Percentiles rank a stretch among this genome's conserved stretches.
Conservation (phyloP, 2,329 filamentous ascomycete genomes). For the Myriosclerotinia scirpicola region DNA sequence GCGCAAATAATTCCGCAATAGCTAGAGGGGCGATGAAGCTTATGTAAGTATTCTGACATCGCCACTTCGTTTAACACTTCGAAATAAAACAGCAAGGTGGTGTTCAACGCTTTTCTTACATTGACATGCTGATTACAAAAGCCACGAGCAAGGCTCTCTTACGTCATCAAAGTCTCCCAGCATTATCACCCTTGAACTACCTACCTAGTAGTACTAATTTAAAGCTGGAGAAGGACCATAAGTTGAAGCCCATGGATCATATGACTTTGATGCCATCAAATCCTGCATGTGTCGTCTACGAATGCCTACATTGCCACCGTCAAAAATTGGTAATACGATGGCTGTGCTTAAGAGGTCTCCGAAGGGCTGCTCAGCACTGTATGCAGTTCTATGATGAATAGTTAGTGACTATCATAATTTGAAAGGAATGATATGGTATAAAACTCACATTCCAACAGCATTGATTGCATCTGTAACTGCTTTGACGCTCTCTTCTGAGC, state of each 20-base stretch:
- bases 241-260: slow-evolving; percentile 49
- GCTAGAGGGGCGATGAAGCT: neutral
- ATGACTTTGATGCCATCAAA: slow-evolving; percentile 46
- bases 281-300: slow-evolving; percentile 50
- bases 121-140: neutral
- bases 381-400: slow-evolving; percentile 17
- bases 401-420: slow-evolving; percentile 20
- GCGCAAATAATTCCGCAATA: too few species aligned
- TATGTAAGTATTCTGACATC: neutral
- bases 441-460: slow-evolving; percentile 50
- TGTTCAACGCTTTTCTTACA: neutral
- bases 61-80: neutral
- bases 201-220: neutral
- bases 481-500: slow-evolving; percentile 51
- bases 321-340: slow-evolving; percentile 51
- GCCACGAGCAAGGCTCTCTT: neutral
- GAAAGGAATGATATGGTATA: neutral
- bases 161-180: neutral
- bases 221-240: slow-evolving; percentile 26
- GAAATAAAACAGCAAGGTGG: neutral
- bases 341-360: slow-evolving; percentile 47
- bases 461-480: slow-evolving; percentile 51
- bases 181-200: neutral
- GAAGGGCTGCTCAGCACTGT: slow-evolving; percentile 41
- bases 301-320: slow-evolving; percentile 56